These are phyloP conservation scores for Saccharata proteae DNA, from an alignment of 2,329 filamentous ascomycete genomes.

Conservation along the genomic window DNA sequence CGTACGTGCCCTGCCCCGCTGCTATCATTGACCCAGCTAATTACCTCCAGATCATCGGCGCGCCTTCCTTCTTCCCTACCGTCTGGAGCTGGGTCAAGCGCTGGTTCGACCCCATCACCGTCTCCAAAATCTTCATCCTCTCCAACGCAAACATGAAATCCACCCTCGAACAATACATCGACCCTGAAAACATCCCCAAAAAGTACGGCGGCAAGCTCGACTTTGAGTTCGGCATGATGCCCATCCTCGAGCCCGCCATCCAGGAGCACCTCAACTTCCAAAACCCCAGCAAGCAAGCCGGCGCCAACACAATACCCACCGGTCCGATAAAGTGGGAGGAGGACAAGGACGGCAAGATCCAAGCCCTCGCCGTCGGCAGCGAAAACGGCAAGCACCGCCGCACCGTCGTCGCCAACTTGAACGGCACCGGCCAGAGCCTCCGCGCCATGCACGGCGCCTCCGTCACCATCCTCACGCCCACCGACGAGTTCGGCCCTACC, in stretches of 20 bases:
- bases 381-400: slow-evolving; percentile 29
- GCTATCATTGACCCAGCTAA: neutral
- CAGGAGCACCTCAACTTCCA: slow-evolving; percentile 31
- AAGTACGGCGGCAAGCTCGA: slow-evolving; percentile 81
- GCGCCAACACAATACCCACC: slow-evolving; percentile 30
- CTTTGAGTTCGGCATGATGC: slow-evolving; percentile 65
- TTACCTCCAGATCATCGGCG: slow-evolving; percentile 59
- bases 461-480: slow-evolving; percentile 14
- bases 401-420: slow-evolving; percentile 27
- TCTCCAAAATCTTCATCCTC: slow-evolving; percentile 89
- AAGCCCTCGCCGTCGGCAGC: slow-evolving; percentile 33
- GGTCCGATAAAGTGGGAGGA: slow-evolving; percentile 37
- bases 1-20: slow-evolving; percentile 25
- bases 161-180: slow-evolving; percentile 71
- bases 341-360: slow-evolving; percentile 28
- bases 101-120: slow-evolving; percentile 80
- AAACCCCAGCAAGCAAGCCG: slow-evolving; percentile 18
- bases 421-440: slow-evolving; percentile 16
- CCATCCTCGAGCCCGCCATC: slow-evolving; percentile 51
- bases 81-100: slow-evolving; percentile 93
- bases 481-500: slow-evolving; percentile 4
- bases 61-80: slow-evolving; percentile 80
- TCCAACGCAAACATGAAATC: slow-evolving; percentile 58
- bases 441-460: slow-evolving; percentile 15
- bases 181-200: slow-evolving; percentile 71